Base-by-base conservation (phyloP, 1,284 basidiomycete species). In the Leccinum pachyderme region DNA sequence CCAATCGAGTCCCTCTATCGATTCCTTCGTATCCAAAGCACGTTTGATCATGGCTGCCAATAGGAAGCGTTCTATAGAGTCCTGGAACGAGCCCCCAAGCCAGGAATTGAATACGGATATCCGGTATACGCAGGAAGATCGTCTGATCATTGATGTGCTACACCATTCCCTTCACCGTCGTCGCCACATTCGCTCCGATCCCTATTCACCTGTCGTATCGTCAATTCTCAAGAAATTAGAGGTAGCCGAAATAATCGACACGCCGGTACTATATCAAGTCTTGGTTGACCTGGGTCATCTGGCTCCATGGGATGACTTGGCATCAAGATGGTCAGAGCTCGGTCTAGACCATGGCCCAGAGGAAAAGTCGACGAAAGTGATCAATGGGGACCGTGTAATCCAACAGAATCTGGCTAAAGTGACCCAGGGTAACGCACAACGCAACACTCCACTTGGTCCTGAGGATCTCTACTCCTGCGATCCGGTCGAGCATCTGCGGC, bases 271-370 rank as follows among this genome's bases (percentile, higher is more conserved):
- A 8, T 74, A 78, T 49, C 67, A 72, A 51, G 67, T 86, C 18
- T 72, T 95, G 25, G 66, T 82, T 18, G 82, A 89, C 43, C 66
- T 95, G 13, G 92, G 93, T 13, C 77, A 87, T 2, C 65, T 89
- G 13, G 77, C 87, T 4, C 84, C 87, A 1, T 93, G 89, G 89
- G 85, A 93, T 56, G 86, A 91, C 59, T 61, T 80, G 22, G 65
- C 74, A 5, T 72, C 76, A 18, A 70, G 77, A 49, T 61, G 70
- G 60, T 65, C 65, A 18, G 72, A 70, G 25, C 60, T 74, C 35
- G 63, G 60, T 52, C 61, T 70, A 46, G 73, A 73, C 58, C 71
- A 72, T 31, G 70, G 67, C 51, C 73, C 63, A 41, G 73, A 74
- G 39, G 67, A 70, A 41, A 66, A 63, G 22, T 73, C 71, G 7